Conservation (phyloP, 257 asterid species). For the Linderniella brevidens region DNA sequence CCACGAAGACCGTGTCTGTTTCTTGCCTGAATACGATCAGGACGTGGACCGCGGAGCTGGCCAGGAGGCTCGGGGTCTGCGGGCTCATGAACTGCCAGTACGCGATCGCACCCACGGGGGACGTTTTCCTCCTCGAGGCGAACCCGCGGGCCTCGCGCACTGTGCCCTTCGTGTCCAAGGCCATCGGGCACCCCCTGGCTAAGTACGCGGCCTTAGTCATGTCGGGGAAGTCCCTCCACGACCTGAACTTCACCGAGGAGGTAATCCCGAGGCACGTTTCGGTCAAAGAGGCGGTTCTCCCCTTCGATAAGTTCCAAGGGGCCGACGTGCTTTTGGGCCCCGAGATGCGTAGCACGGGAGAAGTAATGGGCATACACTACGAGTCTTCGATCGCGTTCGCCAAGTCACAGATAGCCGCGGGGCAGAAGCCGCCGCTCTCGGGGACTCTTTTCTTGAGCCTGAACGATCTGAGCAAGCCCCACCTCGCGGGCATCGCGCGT, state of each 20-base stretch:
- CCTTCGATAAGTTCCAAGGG: constrained; percentile 92
- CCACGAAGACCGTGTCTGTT: constrained; percentile 57
- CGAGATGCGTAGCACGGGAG: constrained; percentile 98
- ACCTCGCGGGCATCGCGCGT: constrained; percentile 44
- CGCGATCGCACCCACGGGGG: constrained; percentile 70
- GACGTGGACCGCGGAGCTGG: constrained; percentile 77
- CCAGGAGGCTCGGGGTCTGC: constrained; percentile 58
- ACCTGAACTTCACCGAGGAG: constrained; percentile 61
- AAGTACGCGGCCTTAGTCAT: constrained; percentile 90
- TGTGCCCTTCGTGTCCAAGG: constrained; percentile 90
- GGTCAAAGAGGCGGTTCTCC: constrained; percentile 92
- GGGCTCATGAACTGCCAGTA: constrained; percentile 96
- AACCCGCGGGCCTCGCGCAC: constrained; percentile 97
- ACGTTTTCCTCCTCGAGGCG: constrained; percentile 86
- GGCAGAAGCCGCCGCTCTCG: constrained; percentile 70
- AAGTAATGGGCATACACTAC: constrained; percentile 72
- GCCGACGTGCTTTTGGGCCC: constrained; percentile 92
- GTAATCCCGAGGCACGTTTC: constrained; percentile 72
- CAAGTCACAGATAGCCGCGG: constrained; percentile 85
- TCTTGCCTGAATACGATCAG: constrained; percentile 68
- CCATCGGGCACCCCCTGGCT: constrained; percentile 90
- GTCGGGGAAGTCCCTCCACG: constrained; percentile 78
- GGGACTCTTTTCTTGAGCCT: constrained; percentile 85
- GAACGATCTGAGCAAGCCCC: constrained; percentile 67
- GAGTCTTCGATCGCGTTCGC: constrained; percentile 77